A percentile compares a stretch with the other conserved stretches of the same genome.
phyloP scores from a whole-genome alignment of 2,329 filamentous ascomycete genomes.

The Monosporascus sp. region DNA sequence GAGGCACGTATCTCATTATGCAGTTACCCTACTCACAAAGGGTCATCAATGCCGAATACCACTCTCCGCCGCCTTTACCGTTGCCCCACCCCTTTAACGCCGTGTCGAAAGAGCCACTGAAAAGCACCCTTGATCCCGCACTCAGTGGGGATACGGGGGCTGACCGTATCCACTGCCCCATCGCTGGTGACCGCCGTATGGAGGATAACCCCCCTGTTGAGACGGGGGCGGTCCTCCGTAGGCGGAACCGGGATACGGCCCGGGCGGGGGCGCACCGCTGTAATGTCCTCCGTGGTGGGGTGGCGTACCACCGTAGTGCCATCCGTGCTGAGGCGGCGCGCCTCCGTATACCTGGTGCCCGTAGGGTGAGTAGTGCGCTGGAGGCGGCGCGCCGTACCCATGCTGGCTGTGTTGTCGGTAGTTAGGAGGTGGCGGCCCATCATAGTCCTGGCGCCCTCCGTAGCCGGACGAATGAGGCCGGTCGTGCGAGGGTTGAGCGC shows the following conservation, averaged over 20 bases:
- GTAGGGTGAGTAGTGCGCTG: background rate
- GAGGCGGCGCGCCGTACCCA: constrained; percentile 10
- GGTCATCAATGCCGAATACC: no score
- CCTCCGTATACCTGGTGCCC: constrained; percentile 4
- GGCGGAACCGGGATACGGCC: background rate
- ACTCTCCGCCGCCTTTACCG: no score
- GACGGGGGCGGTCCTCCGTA: constrained; percentile 1
- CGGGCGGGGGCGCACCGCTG: background rate
- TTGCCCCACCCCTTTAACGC: no score
- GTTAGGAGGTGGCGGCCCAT: constrained; percentile 3
- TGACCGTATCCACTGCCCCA: constrained; percentile 2
- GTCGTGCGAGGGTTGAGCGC: background rate
- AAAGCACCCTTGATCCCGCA: no score
- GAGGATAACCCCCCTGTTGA: constrained; percentile 1
- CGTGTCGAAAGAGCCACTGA: no score
- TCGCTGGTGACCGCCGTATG: constrained; percentile 1
- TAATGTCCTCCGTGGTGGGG: constrained; percentile 1
- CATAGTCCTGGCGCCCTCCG: constrained; percentile 9
- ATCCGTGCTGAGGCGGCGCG: constrained; percentile 20
- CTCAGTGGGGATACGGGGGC: constrained; percentile 1
- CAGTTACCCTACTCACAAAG: no score
- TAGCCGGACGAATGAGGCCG: background rate
- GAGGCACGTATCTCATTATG: no score
- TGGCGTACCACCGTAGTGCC: constrained; percentile 19
- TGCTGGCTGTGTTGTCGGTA: background rate